Conservation (phyloP, 2,329 filamentous ascomycete species). For the Hyphodiscus sp. region DNA sequence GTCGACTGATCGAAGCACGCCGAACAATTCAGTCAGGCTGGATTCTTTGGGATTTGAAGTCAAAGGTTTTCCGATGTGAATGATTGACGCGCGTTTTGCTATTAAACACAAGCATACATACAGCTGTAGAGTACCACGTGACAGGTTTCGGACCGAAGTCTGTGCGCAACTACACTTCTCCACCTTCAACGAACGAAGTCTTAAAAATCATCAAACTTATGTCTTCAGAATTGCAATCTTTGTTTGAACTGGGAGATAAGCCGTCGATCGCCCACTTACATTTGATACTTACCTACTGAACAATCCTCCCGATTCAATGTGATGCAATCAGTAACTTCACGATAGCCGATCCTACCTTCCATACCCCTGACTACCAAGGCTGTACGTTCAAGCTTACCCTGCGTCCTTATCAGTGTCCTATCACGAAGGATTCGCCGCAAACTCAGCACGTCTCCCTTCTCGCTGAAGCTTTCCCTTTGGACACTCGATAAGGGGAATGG, state of each 20-base stretch:
- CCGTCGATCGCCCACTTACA: not conserved
- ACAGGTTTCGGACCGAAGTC: not conserved
- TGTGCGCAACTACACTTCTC: not conserved
- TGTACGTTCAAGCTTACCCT: not conserved
- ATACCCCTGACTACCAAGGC: not conserved
- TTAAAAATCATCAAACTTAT: not conserved
- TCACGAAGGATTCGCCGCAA: no score
- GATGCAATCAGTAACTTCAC: not conserved
- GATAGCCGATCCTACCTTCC: not conserved
- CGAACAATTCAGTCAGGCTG: no score
- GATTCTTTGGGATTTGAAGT: no score
- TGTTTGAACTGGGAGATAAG: not conserved
- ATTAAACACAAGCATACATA: no score
- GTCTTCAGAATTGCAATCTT: not conserved
- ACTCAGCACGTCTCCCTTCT: no score
- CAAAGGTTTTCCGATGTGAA: no score
- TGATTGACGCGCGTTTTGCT: no score
- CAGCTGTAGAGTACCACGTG: not conserved
- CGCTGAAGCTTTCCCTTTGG: no score
- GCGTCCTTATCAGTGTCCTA: no score
- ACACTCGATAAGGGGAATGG: no score
- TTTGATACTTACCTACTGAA: not conserved
- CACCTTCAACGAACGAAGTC: not conserved
- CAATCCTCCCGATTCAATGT: not conserved
- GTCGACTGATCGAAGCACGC: no score